These are phyloP conservation scores for Gryganskiella cystojenkinii DNA, from an alignment of 192 early-diverging fungal genomes.

Conservation along the genomic window DNA sequence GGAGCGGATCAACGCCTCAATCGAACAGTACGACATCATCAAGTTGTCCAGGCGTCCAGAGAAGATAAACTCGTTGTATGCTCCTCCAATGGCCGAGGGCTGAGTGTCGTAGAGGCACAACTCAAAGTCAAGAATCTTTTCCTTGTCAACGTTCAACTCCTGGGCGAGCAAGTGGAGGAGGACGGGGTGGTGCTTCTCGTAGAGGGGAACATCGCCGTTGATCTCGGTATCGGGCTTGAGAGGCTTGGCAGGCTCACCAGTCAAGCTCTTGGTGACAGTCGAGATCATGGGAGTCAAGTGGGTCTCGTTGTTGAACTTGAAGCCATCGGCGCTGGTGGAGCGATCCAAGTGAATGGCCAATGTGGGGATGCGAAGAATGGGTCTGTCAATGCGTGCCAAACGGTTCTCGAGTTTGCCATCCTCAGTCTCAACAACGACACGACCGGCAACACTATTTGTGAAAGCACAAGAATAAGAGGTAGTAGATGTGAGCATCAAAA, in stretches of 20 bases:
- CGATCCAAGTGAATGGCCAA: conserved; percentile 97
- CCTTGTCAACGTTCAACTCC: conserved; percentile 73
- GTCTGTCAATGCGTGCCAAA: conserved; percentile 83
- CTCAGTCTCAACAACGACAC: conserved; percentile 82
- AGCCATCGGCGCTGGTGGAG: conserved; percentile 72
- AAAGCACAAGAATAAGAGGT: no score
- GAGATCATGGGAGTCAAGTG: conserved; percentile 93
- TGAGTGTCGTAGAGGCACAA: conserved; percentile 97
- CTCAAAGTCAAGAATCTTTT: conserved; percentile 94
- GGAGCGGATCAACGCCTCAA: conserved; percentile 67
- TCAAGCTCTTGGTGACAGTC: conserved; percentile 68
- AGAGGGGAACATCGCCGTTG: conserved; percentile 31
- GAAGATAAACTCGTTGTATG: conserved; percentile 93
- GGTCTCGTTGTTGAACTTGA: conserved; percentile 96
- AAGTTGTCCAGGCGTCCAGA: conserved; percentile 96
- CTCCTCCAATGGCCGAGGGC: conserved; percentile 88
- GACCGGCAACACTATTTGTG: conserved; percentile 80
- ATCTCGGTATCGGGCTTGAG: conserved; percentile 44
- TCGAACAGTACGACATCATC: conserved; percentile 92
- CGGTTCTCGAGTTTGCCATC: conserved; percentile 78
- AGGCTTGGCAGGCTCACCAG: conserved; percentile 35
- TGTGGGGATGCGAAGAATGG: conserved; percentile 95
- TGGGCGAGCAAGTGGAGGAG: conserved; percentile 82
- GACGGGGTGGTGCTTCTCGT: conserved; percentile 81
- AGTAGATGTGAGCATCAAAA: neutral